Evolutionary conservation across 2,329 filamentous ascomycete species (phyloP).

Genomic region (Cordyceps cicadae): DNA sequence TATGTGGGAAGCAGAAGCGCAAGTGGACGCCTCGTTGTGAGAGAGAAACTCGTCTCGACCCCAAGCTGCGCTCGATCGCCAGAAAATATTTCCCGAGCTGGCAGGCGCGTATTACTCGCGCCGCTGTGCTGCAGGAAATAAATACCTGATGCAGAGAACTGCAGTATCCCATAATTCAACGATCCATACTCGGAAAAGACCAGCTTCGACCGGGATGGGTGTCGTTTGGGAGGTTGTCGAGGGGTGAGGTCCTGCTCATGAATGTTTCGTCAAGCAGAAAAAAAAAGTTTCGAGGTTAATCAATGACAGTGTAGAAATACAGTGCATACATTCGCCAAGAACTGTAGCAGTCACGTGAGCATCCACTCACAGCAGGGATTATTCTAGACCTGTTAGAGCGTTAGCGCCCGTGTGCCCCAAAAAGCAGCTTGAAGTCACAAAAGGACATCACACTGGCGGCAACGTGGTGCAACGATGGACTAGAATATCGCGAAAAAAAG

Average conservation of each 20-base stretch:
- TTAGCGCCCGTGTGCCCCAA: neutral
- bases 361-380: neutral
- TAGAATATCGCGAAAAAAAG: neutral
- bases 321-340: neutral
- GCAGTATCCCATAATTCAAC: neutral
- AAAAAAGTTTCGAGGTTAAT: constrained; percentile 13
- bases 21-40: neutral
- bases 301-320: constrained; percentile 7
- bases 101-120: neutral
- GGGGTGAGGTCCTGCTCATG: constrained; percentile 1
- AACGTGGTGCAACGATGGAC: neutral
- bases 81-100: neutral
- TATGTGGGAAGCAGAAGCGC: neutral
- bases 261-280: neutral
- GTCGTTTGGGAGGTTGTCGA: neutral
- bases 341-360: constrained; percentile 9
- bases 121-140: neutral
- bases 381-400: neutral
- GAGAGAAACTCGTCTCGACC: neutral
- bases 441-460: neutral
- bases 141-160: neutral
- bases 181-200: neutral
- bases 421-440: neutral
- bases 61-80: neutral
- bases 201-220: neutral